Conservation (phyloP, 164 flowering plant genomes). For the Malania oleifera region DNA sequence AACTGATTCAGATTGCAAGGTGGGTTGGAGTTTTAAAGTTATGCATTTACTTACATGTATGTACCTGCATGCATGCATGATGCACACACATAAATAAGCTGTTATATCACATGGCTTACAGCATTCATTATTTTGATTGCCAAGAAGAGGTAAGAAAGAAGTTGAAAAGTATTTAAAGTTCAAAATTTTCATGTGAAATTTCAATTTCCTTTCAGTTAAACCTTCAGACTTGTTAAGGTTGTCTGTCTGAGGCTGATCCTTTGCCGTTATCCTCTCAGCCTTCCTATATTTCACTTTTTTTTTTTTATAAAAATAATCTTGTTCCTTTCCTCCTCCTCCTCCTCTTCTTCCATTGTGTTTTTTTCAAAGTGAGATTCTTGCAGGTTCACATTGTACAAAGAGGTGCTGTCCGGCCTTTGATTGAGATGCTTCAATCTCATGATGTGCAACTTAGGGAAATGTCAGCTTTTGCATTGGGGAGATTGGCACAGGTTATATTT, state of each 20-base stretch:
- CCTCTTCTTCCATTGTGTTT: not conserved
- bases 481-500: conserved; percentile 85
- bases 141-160: no score
- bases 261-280: not conserved
- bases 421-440: conserved; percentile 92
- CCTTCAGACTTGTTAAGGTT: no score
- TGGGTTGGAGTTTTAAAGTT: conserved; percentile 10
- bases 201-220: no score
- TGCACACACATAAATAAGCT: no score
- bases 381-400: conserved; percentile 98
- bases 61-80: no score
- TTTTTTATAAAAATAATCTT: not conserved
- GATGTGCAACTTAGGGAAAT: conserved; percentile 89
- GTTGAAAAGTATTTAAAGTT: no score
- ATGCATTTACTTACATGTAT: no score
- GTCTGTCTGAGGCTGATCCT: no score
- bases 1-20: conserved; percentile 95
- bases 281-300: not conserved
- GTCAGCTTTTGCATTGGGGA: conserved; percentile 98
- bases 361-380: conserved; percentile 10
- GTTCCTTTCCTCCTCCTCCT: not conserved
- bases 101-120: no score
- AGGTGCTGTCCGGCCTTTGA: conserved; percentile 93
- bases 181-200: no score
- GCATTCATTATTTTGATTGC: no score